These are phyloP conservation scores for Boletus tomentosulus DNA, from an alignment of 768 basidiomycete genomes.

Conservation along the genomic window DNA sequence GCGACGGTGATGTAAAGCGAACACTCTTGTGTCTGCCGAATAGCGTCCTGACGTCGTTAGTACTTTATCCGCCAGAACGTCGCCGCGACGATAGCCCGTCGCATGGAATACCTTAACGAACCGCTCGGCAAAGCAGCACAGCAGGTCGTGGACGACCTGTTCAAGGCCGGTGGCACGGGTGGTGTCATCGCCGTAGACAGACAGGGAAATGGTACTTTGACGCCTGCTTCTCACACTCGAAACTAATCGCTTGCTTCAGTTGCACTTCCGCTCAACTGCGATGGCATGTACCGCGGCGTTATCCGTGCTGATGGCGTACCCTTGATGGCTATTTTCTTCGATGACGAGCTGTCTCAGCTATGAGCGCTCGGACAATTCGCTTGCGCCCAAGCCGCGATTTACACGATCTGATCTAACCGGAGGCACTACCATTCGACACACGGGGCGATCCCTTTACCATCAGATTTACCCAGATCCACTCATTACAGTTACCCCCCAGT, in stretches of 20 bases:
- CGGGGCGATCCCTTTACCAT: neutral
- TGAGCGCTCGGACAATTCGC: neutral
- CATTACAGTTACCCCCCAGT: neutral
- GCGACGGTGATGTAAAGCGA: conserved; percentile 76
- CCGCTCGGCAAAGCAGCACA: conserved; percentile 52
- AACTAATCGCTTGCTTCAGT: conserved; percentile 38
- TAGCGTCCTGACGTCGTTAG: conserved; percentile 34
- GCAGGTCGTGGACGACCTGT: conserved; percentile 55
- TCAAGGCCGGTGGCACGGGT: conserved; percentile 57
- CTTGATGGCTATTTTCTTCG: conserved; percentile 72
- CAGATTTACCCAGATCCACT: neutral
- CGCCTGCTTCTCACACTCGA: conserved; percentile 9
- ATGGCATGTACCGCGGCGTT: conserved; percentile 81
- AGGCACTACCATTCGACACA: no score
- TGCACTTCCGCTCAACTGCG: conserved; percentile 68
- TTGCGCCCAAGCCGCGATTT: neutral
- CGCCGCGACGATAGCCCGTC: conserved; percentile 60
- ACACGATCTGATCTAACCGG: neutral
- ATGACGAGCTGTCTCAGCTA: conserved; percentile 45
- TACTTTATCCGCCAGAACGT: conserved; percentile 74
- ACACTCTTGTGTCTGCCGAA: neutral
- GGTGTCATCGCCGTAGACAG: conserved; percentile 73
- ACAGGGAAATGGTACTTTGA: conserved; percentile 53
- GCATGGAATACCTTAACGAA: conserved; percentile 59
- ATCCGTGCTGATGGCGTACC: conserved; percentile 65